Conservation (phyloP, 2,329 filamentous ascomycete species). For the Ophiostoma sp. region DNA sequence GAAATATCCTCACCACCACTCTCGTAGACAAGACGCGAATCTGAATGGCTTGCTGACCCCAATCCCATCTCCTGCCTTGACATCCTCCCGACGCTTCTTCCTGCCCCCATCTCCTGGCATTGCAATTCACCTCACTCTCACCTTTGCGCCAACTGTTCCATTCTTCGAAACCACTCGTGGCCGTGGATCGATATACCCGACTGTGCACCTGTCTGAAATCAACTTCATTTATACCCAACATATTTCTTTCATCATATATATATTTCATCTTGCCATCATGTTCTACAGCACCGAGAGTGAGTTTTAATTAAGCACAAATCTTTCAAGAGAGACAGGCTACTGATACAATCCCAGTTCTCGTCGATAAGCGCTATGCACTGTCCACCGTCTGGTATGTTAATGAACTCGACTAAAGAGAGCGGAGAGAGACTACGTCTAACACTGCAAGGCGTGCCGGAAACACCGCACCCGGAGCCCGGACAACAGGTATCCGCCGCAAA, state of each 20-base stretch:
- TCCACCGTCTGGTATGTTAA: conserved; percentile 79
- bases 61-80: neutral
- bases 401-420: neutral
- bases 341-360: conserved; percentile 57
- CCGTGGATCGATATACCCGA: neutral
- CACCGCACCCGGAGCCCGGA: conserved; percentile 64
- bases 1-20: neutral
- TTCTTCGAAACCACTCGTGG: neutral
- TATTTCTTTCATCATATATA: neutral
- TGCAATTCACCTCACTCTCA: neutral
- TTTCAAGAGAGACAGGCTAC: neutral
- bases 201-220: neutral
- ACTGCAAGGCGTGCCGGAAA: conserved; percentile 78
- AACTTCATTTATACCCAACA: neutral
- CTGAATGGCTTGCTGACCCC: neutral
- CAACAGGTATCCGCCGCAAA: conserved; percentile 73
- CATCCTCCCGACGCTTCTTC: neutral
- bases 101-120: neutral
- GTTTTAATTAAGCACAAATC: neutral
- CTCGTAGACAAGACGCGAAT: neutral
- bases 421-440: neutral
- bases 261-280: conserved; percentile 18
- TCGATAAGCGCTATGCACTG: conserved; percentile 80
- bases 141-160: neutral
- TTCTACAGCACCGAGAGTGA: conserved; percentile 36